Percentiles rank a stretch among this genome's conserved stretches.
Evolutionary conservation across 2,329 filamentous ascomycete genomes (phyloP).

Genomic region (Pseudopyricularia javanii): DNA sequence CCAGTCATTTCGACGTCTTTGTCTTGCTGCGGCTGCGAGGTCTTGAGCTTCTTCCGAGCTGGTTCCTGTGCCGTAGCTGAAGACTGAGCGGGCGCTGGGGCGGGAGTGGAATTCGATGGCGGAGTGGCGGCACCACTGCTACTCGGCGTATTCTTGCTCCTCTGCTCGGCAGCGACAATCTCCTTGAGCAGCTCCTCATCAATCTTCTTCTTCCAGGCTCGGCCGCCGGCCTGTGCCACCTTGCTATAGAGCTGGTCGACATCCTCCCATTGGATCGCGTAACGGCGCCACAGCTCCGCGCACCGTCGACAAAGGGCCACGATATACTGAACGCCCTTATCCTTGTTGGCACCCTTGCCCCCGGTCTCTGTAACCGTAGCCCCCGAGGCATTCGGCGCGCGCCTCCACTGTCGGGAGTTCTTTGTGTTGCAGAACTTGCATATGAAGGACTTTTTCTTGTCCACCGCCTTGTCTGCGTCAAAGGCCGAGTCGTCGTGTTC

Average conservation of each 20-base stretch:
- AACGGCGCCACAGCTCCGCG: conserved; percentile 87
- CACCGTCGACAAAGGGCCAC: conserved; percentile 83
- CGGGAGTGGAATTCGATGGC: conserved; percentile 13
- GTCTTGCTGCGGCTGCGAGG: conserved; percentile 17
- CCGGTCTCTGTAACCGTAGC: conserved; percentile 57
- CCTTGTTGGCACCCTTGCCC: conserved; percentile 57
- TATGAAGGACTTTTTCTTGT: conserved; percentile 71
- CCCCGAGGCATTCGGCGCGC: conserved; percentile 67
- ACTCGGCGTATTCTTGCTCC: conserved; percentile 17
- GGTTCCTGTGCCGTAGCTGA: conserved; percentile 30
- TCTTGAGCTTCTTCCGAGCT: conserved; percentile 55
- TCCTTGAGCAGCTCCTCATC: conserved; percentile 85
- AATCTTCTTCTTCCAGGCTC: conserved; percentile 76
- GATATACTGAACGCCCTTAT: conserved; percentile 63
- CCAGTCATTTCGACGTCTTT: conserved; percentile 34
- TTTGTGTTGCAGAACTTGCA: conserved; percentile 88
- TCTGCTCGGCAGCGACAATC: conserved; percentile 51
- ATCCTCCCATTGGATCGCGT: conserved; percentile 92
- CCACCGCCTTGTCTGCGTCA: conserved; percentile 70
- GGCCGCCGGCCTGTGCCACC: conserved; percentile 64
- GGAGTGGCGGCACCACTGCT: conserved; percentile 11
- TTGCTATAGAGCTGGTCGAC: conserved; percentile 86
- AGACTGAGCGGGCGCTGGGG: conserved; percentile 11
- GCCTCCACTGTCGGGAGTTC: conserved; percentile 77
- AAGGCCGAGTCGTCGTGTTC: conserved; percentile 92